Conservation (phyloP, 495 filamentous ascomycete species). For the Penicillium fimorum region DNA sequence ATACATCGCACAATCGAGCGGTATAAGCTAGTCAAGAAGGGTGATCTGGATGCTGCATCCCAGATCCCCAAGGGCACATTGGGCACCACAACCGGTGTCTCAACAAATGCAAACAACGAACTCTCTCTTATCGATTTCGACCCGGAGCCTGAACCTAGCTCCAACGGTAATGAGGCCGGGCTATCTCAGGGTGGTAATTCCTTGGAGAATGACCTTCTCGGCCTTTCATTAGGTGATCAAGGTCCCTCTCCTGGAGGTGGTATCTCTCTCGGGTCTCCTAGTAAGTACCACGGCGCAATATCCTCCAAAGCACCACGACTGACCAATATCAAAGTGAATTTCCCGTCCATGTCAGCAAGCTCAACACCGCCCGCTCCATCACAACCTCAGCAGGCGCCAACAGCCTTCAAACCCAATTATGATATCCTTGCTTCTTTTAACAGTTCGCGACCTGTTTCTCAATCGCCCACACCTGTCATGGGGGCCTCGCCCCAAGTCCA, state of each 20-base stretch:
- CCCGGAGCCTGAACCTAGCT: conserved; percentile 57
- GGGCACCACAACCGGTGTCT: conserved; percentile 66
- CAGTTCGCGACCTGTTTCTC: conserved; percentile 45
- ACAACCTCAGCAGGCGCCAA: conserved; percentile 33
- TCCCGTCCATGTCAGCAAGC: conserved; percentile 24
- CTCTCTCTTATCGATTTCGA: conserved; percentile 92
- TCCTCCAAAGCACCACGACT: conserved; percentile 24
- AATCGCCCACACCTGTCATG: conserved; percentile 49
- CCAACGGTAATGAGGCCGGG: conserved; percentile 47
- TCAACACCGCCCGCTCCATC: conserved; percentile 28
- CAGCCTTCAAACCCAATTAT: conserved; percentile 52
- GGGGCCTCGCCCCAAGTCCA: conserved; percentile 32
- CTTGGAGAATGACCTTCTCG: conserved; percentile 65
- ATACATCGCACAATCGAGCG: conserved; percentile 95
- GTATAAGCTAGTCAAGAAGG: conserved; percentile 91
- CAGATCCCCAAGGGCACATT: conserved; percentile 82
- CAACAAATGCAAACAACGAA: conserved; percentile 76
- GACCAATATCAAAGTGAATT: conserved; percentile 20
- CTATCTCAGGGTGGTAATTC: conserved; percentile 40
- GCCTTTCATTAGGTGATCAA: conserved; percentile 63
- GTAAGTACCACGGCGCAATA: conserved; percentile 55
- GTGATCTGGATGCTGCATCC: conserved; percentile 84
- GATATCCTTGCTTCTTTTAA: conserved; percentile 58
- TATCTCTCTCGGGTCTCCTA: conserved; percentile 77
- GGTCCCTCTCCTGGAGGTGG: conserved; percentile 70